Conservation (phyloP, 148 eudicot species). For the Arbutus unedo region DNA sequence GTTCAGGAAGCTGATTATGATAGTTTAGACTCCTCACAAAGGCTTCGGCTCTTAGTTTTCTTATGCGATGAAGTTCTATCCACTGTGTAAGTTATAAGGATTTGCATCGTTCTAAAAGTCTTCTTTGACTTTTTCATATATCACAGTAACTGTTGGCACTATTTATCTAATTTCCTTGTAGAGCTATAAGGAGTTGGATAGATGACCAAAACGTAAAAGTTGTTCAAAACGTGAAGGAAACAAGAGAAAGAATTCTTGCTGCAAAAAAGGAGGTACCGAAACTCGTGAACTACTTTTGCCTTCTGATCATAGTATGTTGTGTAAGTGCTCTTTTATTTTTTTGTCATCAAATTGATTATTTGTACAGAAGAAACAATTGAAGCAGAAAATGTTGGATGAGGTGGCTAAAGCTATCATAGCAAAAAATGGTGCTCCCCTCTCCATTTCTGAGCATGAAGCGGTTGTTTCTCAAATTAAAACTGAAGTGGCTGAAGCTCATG, state of each 20-base stretch:
- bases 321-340: neutral
- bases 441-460: constrained; percentile 65
- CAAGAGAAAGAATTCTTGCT: constrained; percentile 46
- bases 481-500: constrained; percentile 59
- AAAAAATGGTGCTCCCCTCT: constrained; percentile 51
- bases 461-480: constrained; percentile 47
- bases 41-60: constrained; percentile 59
- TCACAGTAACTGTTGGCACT: neutral
- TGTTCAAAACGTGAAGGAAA: constrained; percentile 60
- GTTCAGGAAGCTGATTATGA: constrained; percentile 52
- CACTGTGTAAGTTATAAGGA: constrained; percentile 49
- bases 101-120: neutral
- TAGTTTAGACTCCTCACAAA: constrained; percentile 52
- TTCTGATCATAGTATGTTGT: neutral
- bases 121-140: neutral
- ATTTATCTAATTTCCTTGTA: constrained; percentile 17
- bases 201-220: constrained; percentile 45
- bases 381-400: constrained; percentile 63
- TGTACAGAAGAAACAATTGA: constrained; percentile 57
- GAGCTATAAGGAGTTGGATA: constrained; percentile 77
- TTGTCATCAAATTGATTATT: neutral
- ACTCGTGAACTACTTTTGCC: neutral
- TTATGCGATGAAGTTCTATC: constrained; percentile 83
- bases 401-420: constrained; percentile 49
- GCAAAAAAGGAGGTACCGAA: constrained; percentile 63